Percentiles rank a stretch among this genome's conserved stretches.
Conservation (phyloP, 208 protist species). For the Zelonia costaricensis region DNA sequence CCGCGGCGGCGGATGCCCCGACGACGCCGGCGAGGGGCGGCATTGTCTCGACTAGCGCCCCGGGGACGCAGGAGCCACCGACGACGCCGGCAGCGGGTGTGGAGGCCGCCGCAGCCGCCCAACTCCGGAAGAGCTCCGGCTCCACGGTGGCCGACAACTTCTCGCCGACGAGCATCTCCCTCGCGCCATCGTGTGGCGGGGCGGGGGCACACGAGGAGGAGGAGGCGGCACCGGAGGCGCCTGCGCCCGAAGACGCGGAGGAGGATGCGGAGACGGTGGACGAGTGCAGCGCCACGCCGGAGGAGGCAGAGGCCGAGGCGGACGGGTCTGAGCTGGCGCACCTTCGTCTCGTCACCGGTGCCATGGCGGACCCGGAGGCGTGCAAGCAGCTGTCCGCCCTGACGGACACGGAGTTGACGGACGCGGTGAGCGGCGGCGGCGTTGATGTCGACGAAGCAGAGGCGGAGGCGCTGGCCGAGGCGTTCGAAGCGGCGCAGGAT, state of each 20-base stretch:
- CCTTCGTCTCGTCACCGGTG: slow-evolving; percentile 17
- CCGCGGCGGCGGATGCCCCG: background rate
- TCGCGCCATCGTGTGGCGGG: background rate
- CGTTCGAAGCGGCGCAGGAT: too few species aligned
- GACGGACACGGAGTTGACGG: background rate
- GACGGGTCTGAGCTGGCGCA: slow-evolving; percentile 1
- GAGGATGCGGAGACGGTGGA: background rate
- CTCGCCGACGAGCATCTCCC: background rate
- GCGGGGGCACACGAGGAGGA: background rate
- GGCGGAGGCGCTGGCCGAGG: too few species aligned
- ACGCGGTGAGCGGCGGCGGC: background rate
- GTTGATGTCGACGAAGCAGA: background rate
- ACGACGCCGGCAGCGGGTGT: background rate
- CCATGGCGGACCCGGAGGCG: background rate
- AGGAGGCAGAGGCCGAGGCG: background rate
- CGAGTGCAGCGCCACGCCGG: background rate
- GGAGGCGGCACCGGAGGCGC: too few species aligned
- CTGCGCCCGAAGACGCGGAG: too few species aligned
- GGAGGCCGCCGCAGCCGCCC: background rate
- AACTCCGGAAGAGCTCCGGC: background rate
- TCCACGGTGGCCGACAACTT: slow-evolving; percentile 17
- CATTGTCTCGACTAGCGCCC: background rate
- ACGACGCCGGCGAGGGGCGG: background rate
- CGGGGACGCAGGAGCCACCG: background rate
- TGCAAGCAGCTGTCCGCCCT: slow-evolving; percentile 13